Conservation (phyloP, 1,284 basidiomycete species). For the Tilletia indica region DNA sequence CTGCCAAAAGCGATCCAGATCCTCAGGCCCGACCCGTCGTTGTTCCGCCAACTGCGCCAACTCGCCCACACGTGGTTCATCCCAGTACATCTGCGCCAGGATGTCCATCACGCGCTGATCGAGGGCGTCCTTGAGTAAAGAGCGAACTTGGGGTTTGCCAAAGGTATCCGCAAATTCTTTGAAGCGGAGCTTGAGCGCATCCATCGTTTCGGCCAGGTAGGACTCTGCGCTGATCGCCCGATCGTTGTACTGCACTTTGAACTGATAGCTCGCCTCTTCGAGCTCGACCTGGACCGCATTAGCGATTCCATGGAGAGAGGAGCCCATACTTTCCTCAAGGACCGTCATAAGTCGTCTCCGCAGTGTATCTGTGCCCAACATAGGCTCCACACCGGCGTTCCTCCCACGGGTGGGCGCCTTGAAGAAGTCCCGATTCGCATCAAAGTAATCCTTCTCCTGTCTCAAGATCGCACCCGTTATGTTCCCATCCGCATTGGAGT, state of each 20-base stretch:
- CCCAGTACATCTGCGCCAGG: conserved; percentile 94
- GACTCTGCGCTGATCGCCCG: conserved; percentile 89
- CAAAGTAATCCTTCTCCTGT: conserved; percentile 80
- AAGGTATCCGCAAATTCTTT: conserved; percentile 81
- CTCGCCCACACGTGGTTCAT: conserved; percentile 75
- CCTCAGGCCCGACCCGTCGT: conserved; percentile 65
- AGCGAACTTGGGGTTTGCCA: conserved; percentile 81
- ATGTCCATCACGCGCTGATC: conserved; percentile 97
- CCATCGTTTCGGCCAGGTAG: conserved; percentile 95
- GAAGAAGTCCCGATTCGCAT: conserved; percentile 70
- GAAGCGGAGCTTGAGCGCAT: conserved; percentile 85
- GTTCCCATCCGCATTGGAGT: conserved; percentile 36
- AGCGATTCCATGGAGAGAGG: conserved; percentile 87
- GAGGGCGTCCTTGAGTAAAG: conserved; percentile 82
- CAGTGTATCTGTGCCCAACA: conserved; percentile 87
- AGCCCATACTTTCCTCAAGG: conserved; percentile 93
- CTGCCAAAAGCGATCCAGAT: conserved; percentile 87
- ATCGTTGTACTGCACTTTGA: conserved; percentile 99
- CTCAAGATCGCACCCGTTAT: conserved; percentile 63
- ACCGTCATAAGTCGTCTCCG: conserved; percentile 90
- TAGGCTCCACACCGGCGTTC: conserved; percentile 59
- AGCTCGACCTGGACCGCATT: conserved; percentile 95
- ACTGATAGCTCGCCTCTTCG: conserved; percentile 94
- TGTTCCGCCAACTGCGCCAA: conserved; percentile 72
- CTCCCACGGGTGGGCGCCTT: conserved; percentile 58